Evolutionary conservation across 2,329 filamentous ascomycete genomes (phyloP), one percentile per base, ranked within the genome.

Genomic region (Fusarium pseudoanthophilum): DNA sequence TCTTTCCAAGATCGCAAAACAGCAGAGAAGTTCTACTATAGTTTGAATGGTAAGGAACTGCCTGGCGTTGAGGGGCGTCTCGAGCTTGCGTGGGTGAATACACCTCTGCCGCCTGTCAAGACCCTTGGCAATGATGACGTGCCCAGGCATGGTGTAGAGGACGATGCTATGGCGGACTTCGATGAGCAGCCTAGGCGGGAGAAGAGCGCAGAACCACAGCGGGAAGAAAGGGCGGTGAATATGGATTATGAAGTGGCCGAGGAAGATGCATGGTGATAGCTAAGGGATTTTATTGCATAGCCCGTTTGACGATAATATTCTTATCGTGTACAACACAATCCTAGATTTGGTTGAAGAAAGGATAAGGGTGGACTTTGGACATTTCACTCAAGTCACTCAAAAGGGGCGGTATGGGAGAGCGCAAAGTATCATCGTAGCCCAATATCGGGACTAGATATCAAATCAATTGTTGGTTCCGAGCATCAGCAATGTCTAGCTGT

Each of bases 1-100:
- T 88, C 87, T 11, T 93, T 93, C 79, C 90, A 89, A 64, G 90
- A 92, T 76, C 89, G 91, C 64, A 89, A 89, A 78, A 91, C 92
- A 20, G 93, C 92, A 8, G 93, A 95, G 79, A 90, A 87, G 72
- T 91, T 92, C 76, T 89, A 88, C 83, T 88, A 89, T 75, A 85
- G 87, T 34, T 82, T 90, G n/a, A 79, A 87, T 52, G 85, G 85
- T 51, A 86, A 86, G 48, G 83, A 87, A 26, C 88, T 95, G 45
- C 89, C 91, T 1, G 88, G 90, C 11, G 82, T 93, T 16, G 83
- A 86, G 3, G 90, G 88, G 46, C 88, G 87, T 51, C 84, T 94
- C 18, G 90, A 93, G 61, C 80, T 93, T 43, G 81, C 87, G 2
- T 95, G 93, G 93, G 85, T 85, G 30, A 83, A 75, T 40, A 72